These are phyloP conservation scores for Ophiostoma quercus DNA, from an alignment of 2,329 filamentous ascomycete genomes.

Conservation along the genomic window DNA sequence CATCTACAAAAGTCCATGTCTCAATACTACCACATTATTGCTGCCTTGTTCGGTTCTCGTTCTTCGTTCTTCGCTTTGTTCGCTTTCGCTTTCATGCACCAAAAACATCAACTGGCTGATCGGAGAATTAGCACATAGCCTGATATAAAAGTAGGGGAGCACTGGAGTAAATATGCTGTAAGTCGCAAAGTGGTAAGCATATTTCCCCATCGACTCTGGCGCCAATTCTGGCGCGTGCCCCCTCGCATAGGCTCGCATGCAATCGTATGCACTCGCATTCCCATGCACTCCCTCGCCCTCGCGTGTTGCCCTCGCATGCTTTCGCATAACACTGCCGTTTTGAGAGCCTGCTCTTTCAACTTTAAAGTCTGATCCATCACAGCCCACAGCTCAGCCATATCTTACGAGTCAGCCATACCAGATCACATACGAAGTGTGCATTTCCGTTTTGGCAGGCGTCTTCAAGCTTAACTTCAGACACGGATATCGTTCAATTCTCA, in stretches of 20 bases:
- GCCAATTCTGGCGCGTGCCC: neutral
- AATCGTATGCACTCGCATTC: too few species aligned
- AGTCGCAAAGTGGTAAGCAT: neutral
- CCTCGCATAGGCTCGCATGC: neutral
- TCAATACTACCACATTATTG: neutral
- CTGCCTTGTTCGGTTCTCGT: neutral
- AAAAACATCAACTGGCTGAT: neutral
- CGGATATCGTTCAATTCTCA: too few species aligned
- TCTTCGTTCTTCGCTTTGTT: neutral
- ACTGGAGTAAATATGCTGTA: neutral
- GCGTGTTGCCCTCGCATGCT: too few species aligned
- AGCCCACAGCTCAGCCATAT: neutral
- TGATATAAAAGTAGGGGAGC: neutral
- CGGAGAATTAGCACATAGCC: constrained; percentile 8
- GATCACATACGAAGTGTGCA: neutral
- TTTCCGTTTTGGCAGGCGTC: neutral
- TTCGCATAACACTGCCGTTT: neutral
- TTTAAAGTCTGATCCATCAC: neutral
- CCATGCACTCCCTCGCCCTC: too few species aligned
- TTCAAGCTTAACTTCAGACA: neutral
- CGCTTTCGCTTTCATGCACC: constrained; percentile 8
- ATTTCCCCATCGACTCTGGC: neutral
- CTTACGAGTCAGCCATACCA: neutral
- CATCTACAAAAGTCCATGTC: neutral
- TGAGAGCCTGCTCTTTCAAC: neutral